Base-by-base conservation (phyloP, 345 rosid species). In the Camelina laxa region DNA sequence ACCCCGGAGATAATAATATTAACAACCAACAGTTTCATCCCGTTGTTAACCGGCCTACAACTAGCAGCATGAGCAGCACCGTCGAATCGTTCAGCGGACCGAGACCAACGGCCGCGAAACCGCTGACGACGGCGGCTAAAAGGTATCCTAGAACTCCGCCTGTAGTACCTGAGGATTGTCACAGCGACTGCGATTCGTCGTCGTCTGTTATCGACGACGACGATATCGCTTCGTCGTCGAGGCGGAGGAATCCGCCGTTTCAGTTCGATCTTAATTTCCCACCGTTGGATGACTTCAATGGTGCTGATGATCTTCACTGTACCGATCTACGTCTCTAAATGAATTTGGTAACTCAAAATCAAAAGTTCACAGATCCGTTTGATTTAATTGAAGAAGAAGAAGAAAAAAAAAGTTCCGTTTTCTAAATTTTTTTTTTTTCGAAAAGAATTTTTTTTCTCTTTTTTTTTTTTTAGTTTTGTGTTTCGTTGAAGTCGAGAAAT, bases 81-180 rank as follows among this genome's bases (percentile, higher is more conserved):
- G 97, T 94, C 6, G 97, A 94, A 77, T 94, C 98, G 1, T 93
- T 86, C 55, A 91, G 94, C 60, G 94, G 97, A 7, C 96, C 92
- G 0, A 80, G 98, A 75, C 41, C 62, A 0, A 11, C 57, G 0
- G n/a, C 82, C 60, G 35, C 44, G 67, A 69, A 47, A 51, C 35
- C 58, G 14, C 0, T 6, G 0, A 36, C 75, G 19, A 27, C 54
- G 41, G 20, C 42, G 35, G 4, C 41, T 11, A 66, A 70, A 74
- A 66, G 84, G 55, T 85, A 82, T 66, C 91, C 86, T 1, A 80
- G 88, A 75, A 77, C 85, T 11, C 90, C 91, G 30, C 91, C 96
- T 51, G 77, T 86, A 2, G 75, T 69, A 19, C 88, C 94, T 2
- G 96, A 91, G 67, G 98, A 88, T 74, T 94, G 98, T 65, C 96